Percentiles rank a stretch among this genome's conserved stretches.
Conservation (phyloP, 1,284 basidiomycete species). For the Xerocomus nothofagi region DNA sequence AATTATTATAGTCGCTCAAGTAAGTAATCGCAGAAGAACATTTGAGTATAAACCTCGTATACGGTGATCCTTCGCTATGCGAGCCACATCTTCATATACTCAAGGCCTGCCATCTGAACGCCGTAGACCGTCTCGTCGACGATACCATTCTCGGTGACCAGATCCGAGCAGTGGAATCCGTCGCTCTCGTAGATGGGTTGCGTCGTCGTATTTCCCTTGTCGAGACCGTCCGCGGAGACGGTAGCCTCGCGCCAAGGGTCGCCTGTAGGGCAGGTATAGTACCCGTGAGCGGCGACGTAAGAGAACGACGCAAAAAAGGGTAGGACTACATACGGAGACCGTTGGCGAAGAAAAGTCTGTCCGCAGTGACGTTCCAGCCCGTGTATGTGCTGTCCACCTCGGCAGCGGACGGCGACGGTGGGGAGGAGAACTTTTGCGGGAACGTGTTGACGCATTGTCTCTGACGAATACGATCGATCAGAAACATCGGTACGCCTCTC, state of each 20-base stretch:
- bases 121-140: slow-evolving; percentile 52
- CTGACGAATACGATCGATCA: slow-evolving; percentile 32
- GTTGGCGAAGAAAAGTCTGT: slow-evolving; percentile 68
- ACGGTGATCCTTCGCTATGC: slow-evolving; percentile 11
- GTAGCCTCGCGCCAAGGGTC: slow-evolving; percentile 77
- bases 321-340: slow-evolving; percentile 51
- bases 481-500: neutral
- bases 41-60: no score
- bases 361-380: slow-evolving; percentile 61
- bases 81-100: slow-evolving; percentile 53
- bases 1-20: no score
- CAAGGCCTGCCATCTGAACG: slow-evolving; percentile 52
- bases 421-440: slow-evolving; percentile 50
- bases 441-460: slow-evolving; percentile 65
- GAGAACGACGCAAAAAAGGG: neutral
- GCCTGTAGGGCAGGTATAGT: slow-evolving; percentile 38
- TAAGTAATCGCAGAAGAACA: no score
- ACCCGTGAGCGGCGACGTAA: neutral
- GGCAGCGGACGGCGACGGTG: slow-evolving; percentile 40
- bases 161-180: slow-evolving; percentile 69
- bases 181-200: slow-evolving; percentile 58
- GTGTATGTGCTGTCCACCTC: slow-evolving; percentile 51
- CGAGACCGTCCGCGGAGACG: slow-evolving; percentile 55
- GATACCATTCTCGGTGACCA: slow-evolving; percentile 41
- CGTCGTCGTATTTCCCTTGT: slow-evolving; percentile 46